These are phyloP conservation scores for Tetrahymena thermophila DNA, from an alignment of 73 alveolate genomes.

Conservation along the genomic window DNA sequence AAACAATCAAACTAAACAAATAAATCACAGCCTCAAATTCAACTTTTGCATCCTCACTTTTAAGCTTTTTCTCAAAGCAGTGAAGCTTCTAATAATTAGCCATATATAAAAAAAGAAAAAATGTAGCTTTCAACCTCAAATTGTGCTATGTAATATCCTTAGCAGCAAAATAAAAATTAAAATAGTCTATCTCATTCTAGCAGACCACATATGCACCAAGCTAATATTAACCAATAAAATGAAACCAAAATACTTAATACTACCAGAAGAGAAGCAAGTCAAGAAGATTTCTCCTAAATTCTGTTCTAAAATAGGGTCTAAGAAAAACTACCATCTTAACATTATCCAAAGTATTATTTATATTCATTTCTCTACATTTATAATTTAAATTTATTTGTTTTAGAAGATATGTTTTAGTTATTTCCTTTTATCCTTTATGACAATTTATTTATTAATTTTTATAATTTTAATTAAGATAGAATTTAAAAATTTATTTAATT, in stretches of 20 bases:
- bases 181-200: not conserved
- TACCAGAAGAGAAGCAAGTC: not conserved
- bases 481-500: too few species aligned
- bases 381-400: too few species aligned
- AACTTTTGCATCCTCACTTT: not conserved
- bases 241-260: not conserved
- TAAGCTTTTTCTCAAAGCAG: not conserved
- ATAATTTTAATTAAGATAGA: too few species aligned
- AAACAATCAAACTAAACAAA: not conserved
- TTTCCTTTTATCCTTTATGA: too few species aligned
- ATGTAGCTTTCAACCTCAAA: not conserved
- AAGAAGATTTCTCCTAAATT: not conserved
- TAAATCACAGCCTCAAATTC: not conserved
- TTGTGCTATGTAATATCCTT: not conserved
- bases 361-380: too few species aligned
- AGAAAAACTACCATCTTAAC: not conserved
- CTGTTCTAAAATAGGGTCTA: not conserved
- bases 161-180: not conserved
- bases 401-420: too few species aligned
- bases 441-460: too few species aligned
- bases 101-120: too few species aligned
- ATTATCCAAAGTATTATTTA: not conserved
- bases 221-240: too few species aligned
- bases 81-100: not conserved
- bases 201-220: not conserved